Percentiles rank a stretch among this genome's conserved stretches.
Evolutionary conservation across 768 basidiomycete species (phyloP).

Genomic region (Suillus fuscotomentosus): DNA sequence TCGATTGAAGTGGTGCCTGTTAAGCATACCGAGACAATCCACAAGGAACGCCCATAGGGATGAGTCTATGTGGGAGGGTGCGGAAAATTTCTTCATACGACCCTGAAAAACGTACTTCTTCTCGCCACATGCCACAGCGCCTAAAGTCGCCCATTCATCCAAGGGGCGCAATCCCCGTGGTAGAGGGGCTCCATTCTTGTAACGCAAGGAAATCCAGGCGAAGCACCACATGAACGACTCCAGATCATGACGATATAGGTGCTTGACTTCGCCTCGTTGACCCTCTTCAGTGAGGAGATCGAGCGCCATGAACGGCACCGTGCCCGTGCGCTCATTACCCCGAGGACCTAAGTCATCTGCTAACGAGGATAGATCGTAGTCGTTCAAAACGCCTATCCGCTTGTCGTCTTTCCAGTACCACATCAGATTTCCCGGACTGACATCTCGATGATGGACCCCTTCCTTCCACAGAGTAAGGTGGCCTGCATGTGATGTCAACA

Average conservation of each 20-base stretch:
- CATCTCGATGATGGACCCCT: not conserved
- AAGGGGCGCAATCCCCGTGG: not conserved
- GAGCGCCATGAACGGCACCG: not conserved
- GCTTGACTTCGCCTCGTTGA: not conserved
- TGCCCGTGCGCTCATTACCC: not conserved
- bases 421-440: not conserved
- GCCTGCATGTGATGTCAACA: not conserved
- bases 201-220: not conserved
- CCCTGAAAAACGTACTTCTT: not conserved
- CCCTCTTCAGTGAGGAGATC: not conserved
- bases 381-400: not conserved
- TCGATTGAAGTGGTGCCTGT: not conserved
- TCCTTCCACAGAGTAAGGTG: not conserved
- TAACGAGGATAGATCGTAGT: not conserved
- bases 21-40: not conserved
- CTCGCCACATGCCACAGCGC: not conserved
- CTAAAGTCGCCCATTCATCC: not conserved
- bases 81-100: not conserved
- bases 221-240: not conserved
- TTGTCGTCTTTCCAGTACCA: not conserved
- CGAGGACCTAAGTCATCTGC: not conserved
- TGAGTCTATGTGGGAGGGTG: not conserved
- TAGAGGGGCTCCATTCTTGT: not conserved
- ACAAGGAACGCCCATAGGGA: not conserved
- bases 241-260: not conserved